These are phyloP conservation scores for Lasiodiplodia hormozganensis DNA, from an alignment of 2,329 filamentous ascomycete species.

Conservation along the genomic window DNA sequence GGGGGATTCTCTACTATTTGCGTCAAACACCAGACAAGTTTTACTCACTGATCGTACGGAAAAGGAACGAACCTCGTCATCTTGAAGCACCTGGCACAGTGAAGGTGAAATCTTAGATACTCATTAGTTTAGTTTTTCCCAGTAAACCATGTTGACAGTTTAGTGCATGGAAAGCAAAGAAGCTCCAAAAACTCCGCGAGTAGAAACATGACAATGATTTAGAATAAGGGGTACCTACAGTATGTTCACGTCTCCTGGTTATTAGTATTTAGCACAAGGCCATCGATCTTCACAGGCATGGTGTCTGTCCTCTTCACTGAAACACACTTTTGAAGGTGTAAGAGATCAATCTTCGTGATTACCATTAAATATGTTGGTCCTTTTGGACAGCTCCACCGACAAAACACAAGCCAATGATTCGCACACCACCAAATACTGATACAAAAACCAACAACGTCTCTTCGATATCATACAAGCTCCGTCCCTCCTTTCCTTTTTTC, in stretches of 20 bases:
- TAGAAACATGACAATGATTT: too few relatives aligned
- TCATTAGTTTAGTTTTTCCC: too few relatives aligned
- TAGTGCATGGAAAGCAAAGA: too few relatives aligned
- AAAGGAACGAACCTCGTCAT: too few relatives aligned
- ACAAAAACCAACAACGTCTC: background rate
- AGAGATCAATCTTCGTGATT: background rate
- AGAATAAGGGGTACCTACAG: too few relatives aligned
- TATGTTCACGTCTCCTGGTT: background rate
- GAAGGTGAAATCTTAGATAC: too few relatives aligned
- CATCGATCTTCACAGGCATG: background rate
- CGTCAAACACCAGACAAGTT: too few relatives aligned
- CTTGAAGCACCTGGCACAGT: too few relatives aligned
- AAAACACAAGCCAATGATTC: background rate
- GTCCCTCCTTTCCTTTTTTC: background rate
- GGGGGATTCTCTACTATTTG: too few relatives aligned
- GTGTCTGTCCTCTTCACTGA: background rate
- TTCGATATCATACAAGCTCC: background rate
- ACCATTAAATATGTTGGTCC: background rate
- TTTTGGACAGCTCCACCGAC: background rate
- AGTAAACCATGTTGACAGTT: too few relatives aligned
- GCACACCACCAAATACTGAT: background rate
- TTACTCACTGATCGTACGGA: too few relatives aligned
- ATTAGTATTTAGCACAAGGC: background rate
- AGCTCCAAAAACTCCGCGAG: too few relatives aligned
- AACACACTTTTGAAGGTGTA: background rate